phyloP scores from a whole-genome alignment of 176 grass and related monocot species.

The Carex cristatella region DNA sequence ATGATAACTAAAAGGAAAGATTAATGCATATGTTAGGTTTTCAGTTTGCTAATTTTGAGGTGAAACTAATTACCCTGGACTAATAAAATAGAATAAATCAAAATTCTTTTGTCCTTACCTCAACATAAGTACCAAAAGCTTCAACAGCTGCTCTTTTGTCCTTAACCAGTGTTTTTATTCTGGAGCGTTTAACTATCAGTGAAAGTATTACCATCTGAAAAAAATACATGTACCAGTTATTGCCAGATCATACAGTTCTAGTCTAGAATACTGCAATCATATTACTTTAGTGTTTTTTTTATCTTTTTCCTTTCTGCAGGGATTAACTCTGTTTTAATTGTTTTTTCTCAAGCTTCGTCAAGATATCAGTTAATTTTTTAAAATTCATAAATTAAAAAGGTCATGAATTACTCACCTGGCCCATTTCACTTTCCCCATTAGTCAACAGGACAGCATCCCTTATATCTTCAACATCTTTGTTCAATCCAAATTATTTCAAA shows the following conservation, averaged over 20 bases:
- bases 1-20: neutral
- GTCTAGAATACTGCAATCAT: neutral
- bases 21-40: constrained; percentile 3
- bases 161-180: constrained; percentile 90
- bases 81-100: neutral
- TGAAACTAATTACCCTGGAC: neutral
- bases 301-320: neutral
- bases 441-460: constrained; percentile 72
- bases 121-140: constrained; percentile 89
- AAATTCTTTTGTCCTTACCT: constrained; percentile 33
- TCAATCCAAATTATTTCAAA: constrained; percentile 28
- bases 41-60: constrained; percentile 1
- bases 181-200: constrained; percentile 81
- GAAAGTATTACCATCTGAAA: constrained; percentile 79
- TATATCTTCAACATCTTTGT: constrained; percentile 49
- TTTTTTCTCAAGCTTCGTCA: neutral
- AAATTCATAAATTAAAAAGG: neutral
- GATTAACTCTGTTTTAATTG: neutral
- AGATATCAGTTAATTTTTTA: neutral
- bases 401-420: constrained; percentile 40
- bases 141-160: constrained; percentile 67
- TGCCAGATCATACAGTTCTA: neutral
- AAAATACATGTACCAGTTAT: neutral
- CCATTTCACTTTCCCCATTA: constrained; percentile 82
- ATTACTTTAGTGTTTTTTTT: neutral